Percentiles rank a stretch among this genome's conserved stretches.
Conservation (phyloP, 169 alveolate species). For the Amoebophrya sp. region DNA sequence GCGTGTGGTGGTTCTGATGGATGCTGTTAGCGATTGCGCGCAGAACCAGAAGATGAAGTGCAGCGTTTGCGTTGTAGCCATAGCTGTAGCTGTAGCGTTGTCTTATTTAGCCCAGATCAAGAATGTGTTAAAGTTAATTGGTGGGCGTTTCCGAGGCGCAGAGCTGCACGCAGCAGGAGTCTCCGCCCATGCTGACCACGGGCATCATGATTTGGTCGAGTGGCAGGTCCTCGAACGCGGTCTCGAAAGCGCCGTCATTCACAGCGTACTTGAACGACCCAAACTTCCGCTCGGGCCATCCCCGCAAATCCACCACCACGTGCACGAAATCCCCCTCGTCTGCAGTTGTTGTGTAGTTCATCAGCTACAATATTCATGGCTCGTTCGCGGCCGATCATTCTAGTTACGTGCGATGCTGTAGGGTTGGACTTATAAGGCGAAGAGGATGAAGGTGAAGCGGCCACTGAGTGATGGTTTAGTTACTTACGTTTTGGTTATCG, state of each 20-base stretch:
- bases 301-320: slow-evolving; percentile 5
- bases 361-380: neutral
- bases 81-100: too few relatives aligned
- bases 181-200: too few relatives aligned
- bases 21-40: too few relatives aligned
- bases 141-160: too few relatives aligned
- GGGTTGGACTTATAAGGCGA: neutral
- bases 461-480: neutral
- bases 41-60: too few relatives aligned
- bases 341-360: neutral
- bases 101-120: too few relatives aligned
- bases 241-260: neutral
- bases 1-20: too few relatives aligned
- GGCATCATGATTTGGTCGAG: neutral
- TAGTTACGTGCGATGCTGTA: too few relatives aligned
- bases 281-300: neutral
- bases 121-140: too few relatives aligned
- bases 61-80: too few relatives aligned
- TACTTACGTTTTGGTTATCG: neutral
- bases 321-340: neutral
- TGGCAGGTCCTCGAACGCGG: neutral
- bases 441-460: neutral
- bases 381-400: too few relatives aligned
- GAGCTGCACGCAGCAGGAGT: too few relatives aligned
- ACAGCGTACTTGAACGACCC: neutral